Percentiles rank a stretch among this genome's conserved stretches.
phyloP scores from a whole-genome alignment of 495 filamentous ascomycete species.

The Xeromyces bisporus region DNA sequence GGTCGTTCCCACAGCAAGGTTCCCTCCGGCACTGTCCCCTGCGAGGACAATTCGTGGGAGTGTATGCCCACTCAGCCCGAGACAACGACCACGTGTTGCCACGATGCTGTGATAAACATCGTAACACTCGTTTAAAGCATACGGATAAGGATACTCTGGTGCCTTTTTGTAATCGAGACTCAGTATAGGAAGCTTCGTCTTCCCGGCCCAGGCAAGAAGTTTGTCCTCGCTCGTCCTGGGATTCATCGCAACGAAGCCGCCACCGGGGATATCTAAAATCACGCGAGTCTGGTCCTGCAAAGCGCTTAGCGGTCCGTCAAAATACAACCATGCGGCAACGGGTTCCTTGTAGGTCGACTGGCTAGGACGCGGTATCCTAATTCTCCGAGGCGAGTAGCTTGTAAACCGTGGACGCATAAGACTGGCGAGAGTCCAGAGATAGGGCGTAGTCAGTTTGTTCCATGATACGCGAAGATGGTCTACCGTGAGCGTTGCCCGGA shows the following conservation, averaged over 20 bases:
- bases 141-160: slow-evolving; percentile 87
- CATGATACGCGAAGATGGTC: slow-evolving; percentile 88
- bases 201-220: slow-evolving; percentile 74
- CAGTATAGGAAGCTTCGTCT: slow-evolving; percentile 65
- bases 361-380: slow-evolving; percentile 65
- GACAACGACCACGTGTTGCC: slow-evolving; percentile 55
- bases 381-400: slow-evolving; percentile 57
- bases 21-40: slow-evolving; percentile 87
- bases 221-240: slow-evolving; percentile 86
- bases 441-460: slow-evolving; percentile 84
- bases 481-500: slow-evolving; percentile 68
- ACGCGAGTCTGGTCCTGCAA: slow-evolving; percentile 61
- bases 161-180: slow-evolving; percentile 91
- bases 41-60: slow-evolving; percentile 64
- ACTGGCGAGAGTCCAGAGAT: slow-evolving; percentile 49
- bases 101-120: slow-evolving; percentile 80
- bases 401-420: slow-evolving; percentile 65
- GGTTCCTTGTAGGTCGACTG: slow-evolving; percentile 68
- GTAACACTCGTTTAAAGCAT: slow-evolving; percentile 89
- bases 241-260: slow-evolving; percentile 90
- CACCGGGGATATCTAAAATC: slow-evolving; percentile 85
- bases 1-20: slow-evolving; percentile 63
- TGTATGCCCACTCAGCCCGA: slow-evolving; percentile 60
- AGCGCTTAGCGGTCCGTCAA: slow-evolving; percentile 67
- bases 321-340: slow-evolving; percentile 82